Percentiles rank a stretch among this genome's conserved stretches.
Conservation (phyloP, 2,329 filamentous ascomycete species). For the Berkeleyomyces rouxiae region DNA sequence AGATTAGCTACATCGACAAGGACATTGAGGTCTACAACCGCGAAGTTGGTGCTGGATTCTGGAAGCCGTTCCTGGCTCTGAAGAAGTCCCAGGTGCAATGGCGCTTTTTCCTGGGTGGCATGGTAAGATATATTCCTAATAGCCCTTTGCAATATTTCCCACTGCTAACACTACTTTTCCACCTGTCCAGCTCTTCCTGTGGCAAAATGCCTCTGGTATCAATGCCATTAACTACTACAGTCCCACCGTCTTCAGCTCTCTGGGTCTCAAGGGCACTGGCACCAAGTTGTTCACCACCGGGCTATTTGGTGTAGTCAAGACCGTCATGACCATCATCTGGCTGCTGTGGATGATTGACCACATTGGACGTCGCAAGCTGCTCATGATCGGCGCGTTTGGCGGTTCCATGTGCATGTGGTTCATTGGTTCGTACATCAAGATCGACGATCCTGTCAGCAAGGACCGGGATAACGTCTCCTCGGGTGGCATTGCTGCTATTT, state of each 20-base stretch:
- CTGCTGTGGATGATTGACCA: slow-evolving; percentile 49
- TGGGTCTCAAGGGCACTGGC: slow-evolving; percentile 30
- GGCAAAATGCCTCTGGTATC: slow-evolving; percentile 61
- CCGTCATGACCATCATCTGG: slow-evolving; percentile 21
- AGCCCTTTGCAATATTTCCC: not conserved
- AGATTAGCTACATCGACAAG: slow-evolving; percentile 52
- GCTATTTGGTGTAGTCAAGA: slow-evolving; percentile 64
- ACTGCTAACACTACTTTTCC: not conserved
- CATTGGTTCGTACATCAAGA: slow-evolving; percentile 26
- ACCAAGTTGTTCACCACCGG: slow-evolving; percentile 45
- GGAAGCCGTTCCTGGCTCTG: slow-evolving; percentile 49
- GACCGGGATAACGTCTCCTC: slow-evolving; percentile 17
- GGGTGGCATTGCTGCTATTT: slow-evolving; percentile 51
- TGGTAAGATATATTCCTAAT: slow-evolving; percentile 19
- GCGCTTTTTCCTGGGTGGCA: slow-evolving; percentile 55
- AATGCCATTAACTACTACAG: slow-evolving; percentile 60
- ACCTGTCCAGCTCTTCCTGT: slow-evolving; percentile 44
- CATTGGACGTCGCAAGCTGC: slow-evolving; percentile 52
- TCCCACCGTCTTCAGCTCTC: slow-evolving; percentile 47
- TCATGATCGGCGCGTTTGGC: slow-evolving; percentile 50
- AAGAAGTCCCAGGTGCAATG: slow-evolving; percentile 43
- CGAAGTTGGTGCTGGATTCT: slow-evolving; percentile 55
- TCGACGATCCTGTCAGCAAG: slow-evolving; percentile 36
- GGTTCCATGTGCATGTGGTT: slow-evolving; percentile 58
- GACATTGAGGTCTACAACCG: slow-evolving; percentile 48